These are phyloP conservation scores for Phaseolus coccineus DNA, from an alignment of 331 rosid genomes.

Conservation along the genomic window DNA sequence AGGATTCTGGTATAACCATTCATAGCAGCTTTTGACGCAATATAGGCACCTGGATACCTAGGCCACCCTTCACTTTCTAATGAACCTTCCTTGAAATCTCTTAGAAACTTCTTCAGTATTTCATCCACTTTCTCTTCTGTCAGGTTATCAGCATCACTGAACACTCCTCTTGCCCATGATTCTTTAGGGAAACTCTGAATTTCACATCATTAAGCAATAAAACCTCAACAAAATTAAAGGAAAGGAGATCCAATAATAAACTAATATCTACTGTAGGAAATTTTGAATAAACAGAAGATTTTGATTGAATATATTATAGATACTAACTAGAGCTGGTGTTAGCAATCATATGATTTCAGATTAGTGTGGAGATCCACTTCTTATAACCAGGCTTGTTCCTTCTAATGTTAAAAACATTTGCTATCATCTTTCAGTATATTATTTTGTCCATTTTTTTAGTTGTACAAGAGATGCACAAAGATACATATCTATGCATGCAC, in stretches of 20 bases:
- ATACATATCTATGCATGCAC: no score
- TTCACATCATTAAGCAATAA: not conserved
- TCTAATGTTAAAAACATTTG: not conserved
- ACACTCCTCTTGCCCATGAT: conserved; percentile 44
- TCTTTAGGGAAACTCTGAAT: conserved; percentile 37
- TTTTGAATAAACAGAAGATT: not conserved
- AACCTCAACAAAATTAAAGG: not conserved
- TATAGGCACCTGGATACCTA: conserved; percentile 17
- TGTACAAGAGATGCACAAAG: not conserved
- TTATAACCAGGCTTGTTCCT: not conserved
- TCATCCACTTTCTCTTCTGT: conserved; percentile 49
- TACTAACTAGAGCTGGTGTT: not conserved
- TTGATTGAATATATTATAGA: not conserved
- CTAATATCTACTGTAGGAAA: not conserved
- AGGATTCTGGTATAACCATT: conserved; percentile 55
- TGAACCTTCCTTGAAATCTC: conserved; percentile 45
- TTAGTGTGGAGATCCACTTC: not conserved
- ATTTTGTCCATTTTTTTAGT: not conserved
- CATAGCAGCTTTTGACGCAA: conserved; percentile 54
- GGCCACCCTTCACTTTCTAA: conserved; percentile 52
- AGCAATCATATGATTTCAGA: not conserved
- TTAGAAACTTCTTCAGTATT: conserved; percentile 41
- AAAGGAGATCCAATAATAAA: not conserved
- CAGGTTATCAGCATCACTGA: conserved; percentile 44
- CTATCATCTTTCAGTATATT: not conserved